Percentiles rank a stretch among this genome's conserved stretches.
Conservation (phyloP, 495 filamentous ascomycete species). For the Aspergillus nidulans region DNA sequence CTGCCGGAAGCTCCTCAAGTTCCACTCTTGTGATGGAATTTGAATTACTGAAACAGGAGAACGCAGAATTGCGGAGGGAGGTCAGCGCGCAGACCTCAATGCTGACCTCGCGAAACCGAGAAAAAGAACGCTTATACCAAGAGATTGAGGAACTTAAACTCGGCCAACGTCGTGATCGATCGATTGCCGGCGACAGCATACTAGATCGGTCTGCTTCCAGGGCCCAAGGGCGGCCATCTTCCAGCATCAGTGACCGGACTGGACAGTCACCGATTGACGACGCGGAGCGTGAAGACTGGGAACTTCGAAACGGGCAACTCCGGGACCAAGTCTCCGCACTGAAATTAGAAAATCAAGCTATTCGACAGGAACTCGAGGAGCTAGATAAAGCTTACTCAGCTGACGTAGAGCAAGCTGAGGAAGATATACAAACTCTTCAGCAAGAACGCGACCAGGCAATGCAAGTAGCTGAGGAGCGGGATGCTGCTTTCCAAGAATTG, state of each 20-base stretch:
- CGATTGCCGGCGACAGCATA: conserved; percentile 80
- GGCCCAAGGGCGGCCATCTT: conserved; percentile 66
- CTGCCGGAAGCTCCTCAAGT: conserved; percentile 51
- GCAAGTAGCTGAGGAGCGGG: conserved; percentile 70
- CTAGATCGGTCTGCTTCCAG: conserved; percentile 90
- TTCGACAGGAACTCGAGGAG: conserved; percentile 67
- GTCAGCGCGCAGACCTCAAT: conserved; percentile 95
- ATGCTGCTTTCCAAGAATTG: conserved; percentile 73
- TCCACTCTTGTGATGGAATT: conserved; percentile 65
- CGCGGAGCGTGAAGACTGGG: conserved; percentile 77
- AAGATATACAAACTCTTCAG: conserved; percentile 78
- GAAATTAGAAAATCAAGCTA: conserved; percentile 77
- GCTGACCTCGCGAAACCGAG: conserved; percentile 91
- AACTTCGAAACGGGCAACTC: conserved; percentile 74
- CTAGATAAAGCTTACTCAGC: conserved; percentile 64
- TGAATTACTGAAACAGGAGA: conserved; percentile 82
- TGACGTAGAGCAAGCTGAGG: conserved; percentile 69
- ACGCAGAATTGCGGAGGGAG: conserved; percentile 85
- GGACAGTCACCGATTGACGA: conserved; percentile 68
- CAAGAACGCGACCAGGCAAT: conserved; percentile 83
- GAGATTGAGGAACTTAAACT: conserved; percentile 97
- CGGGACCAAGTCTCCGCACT: conserved; percentile 81
- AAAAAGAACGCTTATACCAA: conserved; percentile 90
- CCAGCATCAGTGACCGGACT: conserved; percentile 67
- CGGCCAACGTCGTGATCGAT: conserved; percentile 66